Evolutionary conservation across 176 grass and related monocot genomes (phyloP).

Genomic region (Aegilops sharonensis): DNA sequence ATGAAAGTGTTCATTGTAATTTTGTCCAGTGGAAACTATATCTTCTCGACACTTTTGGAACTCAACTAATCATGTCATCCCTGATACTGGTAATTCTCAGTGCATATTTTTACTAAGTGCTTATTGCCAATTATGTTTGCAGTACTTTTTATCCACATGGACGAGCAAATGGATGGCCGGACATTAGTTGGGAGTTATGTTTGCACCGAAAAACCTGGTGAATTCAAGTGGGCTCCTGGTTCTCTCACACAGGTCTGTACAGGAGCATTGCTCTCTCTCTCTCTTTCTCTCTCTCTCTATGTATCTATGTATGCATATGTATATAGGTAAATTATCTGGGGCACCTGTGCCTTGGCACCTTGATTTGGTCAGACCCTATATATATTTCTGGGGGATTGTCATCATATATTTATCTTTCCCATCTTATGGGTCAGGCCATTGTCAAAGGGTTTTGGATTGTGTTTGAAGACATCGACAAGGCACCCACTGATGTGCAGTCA

Average conservation of each 20-base stretch:
- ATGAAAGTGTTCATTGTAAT: neutral
- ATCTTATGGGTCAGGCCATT: conserved; percentile 55
- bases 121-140: conserved; percentile 38
- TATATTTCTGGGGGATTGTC: too few relatives aligned
- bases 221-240: conserved; percentile 94
- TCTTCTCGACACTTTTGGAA: conserved; percentile 1
- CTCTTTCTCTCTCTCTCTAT: too few relatives aligned
- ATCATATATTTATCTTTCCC: conserved; percentile 13
- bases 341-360: too few relatives aligned
- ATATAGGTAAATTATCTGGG: too few relatives aligned
- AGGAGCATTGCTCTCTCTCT: neutral
- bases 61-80: neutral
- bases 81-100: neutral
- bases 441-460: conserved; percentile 88
- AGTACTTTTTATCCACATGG: conserved; percentile 94
- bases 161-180: conserved; percentile 93
- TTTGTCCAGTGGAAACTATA: neutral
- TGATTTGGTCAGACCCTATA: too few relatives aligned
- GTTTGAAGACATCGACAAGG: conserved; percentile 97
- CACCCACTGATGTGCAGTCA: conserved; percentile 86
- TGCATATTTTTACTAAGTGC: neutral
- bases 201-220: conserved; percentile 81
- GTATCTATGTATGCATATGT: too few relatives aligned
- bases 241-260: conserved; percentile 86
- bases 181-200: conserved; percentile 88